Base-by-base conservation (phyloP, 768 basidiomycete genomes). In the Daedaleopsis nitida region DNA sequence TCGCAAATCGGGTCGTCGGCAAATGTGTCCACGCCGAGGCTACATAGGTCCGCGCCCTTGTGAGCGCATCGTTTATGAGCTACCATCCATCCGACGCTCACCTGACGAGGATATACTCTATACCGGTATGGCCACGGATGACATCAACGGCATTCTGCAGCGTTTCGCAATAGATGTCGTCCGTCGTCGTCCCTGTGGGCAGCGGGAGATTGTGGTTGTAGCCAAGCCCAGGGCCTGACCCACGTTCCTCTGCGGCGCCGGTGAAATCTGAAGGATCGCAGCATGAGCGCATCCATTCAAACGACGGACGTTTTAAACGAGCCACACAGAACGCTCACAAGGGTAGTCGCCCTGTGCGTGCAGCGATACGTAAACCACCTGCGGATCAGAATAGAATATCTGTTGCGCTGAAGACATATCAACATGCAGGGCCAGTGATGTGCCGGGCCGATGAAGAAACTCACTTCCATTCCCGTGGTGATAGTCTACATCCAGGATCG, bases 401-500 rank as follows among this genome's bases (percentile, higher is more conserved):
- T 69, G 66, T 60, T 69, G 75, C 39, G 64, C 73, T 75, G 62
- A 21, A 23, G 21, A 19, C 12, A 17, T 19, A 27, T 43, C 52
- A 39, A 19, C 21, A 32, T 5, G 4, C 16, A 21, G 3, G 12
- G 14, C 49, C 49, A 42, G 42, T 23, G 17, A 21, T 11, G 17
- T 3, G 19, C 13, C 37, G 23, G 17, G 24, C 27, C 8, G 24
- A 44, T 8, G 7, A 17, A 4, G 44, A 16, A 17, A 51, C 65
- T 49, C 38, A 68, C 60, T 69, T n/a, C 72, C 75, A 44, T 76
- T 76, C 8, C 76, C 75, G 53, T 75, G 76, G 42, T 76, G 75
- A 58, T 74, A 77, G 54, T 77, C 75, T 37, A 77, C 66, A 60
- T 77, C 75, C 34, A 76, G 68, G 37, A 76, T 72, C 9, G 74